Evolutionary conservation across 805 yeast species (phyloP), one percentile per base, ranked within the genome.

Genomic region (Candida piceae): DNA sequence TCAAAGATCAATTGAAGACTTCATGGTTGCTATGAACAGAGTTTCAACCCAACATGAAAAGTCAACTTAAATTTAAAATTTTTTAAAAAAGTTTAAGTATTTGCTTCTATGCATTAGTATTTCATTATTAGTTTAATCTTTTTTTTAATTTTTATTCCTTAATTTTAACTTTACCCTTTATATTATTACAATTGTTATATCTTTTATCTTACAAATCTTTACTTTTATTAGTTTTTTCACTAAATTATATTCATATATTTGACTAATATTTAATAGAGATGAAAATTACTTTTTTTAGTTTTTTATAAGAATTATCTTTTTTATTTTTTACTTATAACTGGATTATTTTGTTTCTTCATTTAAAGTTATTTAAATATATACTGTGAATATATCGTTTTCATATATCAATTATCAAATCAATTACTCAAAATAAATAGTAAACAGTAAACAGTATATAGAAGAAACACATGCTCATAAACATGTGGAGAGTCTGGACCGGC

Each of bases 11-110:
- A 64, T 80, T 47, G 88, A 80, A 72, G 88, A 80, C 65, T 80
- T 80, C 75, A 69, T 80, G 62, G 78, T 77, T 57, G 81, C 87
- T 55, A 80, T 80, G 88, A 80, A 77, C 72, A 78, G 88, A 75
- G 88, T 80, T 48, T 80, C 87, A 53, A 80, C 88, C 67, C 87
- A 80, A 70, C 88, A 80, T 69, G 88, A 80, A 71, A 80, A 80
- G 67, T 79, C 84, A 42, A 60, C 78, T 63, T 81, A 78, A 63
- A 36, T 41, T 31, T 26, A 15, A 13, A 8, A 10, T 5, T 11
- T 24, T 7, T 24, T 24, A 10, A 21, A 21, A 21, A 21, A 21
- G 23, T 21, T 32, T 18, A 9, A 13, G 21, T 27, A 12, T 34
- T 28, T 31, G 12, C 10, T 15, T 24, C 10, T 30, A 20, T 30